Evolutionary conservation across 225 moss, liverwort and hornwort species (phyloP).

Genomic region (Marchantia paleacea): DNA sequence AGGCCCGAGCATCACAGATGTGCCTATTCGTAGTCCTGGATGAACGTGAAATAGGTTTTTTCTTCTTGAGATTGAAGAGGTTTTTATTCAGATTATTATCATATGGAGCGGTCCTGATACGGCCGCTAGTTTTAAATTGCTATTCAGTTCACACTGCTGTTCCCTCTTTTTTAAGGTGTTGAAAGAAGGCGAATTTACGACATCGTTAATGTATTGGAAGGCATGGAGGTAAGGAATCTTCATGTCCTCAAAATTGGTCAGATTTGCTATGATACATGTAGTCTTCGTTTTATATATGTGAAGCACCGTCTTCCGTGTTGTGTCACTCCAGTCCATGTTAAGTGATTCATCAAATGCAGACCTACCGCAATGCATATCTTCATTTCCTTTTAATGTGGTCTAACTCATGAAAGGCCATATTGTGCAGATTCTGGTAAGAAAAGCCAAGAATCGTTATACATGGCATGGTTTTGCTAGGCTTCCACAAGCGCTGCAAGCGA

Average conservation of each 20-base stretch:
- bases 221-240: constrained; percentile 61
- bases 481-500: constrained; percentile 72
- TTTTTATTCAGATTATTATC: background rate
- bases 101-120: background rate
- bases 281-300: too few relatives aligned
- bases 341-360: too few relatives aligned
- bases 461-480: constrained; percentile 90
- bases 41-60: too few relatives aligned
- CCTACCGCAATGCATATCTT: too few relatives aligned
- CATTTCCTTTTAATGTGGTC: background rate
- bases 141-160: background rate
- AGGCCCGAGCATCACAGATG: background rate
- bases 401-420: background rate
- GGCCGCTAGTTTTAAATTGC: background rate
- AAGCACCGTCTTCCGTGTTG: too few relatives aligned
- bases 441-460: constrained; percentile 93
- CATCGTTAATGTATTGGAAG: constrained; percentile 93
- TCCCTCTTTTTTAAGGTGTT: constrained; percentile 44
- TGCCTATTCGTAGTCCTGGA: too few relatives aligned
- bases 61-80: too few relatives aligned
- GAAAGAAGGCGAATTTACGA: constrained; percentile 99
- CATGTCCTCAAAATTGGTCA: too few relatives aligned
- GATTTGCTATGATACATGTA: too few relatives aligned
- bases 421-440: constrained; percentile 82
- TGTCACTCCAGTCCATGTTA: too few relatives aligned